Evolutionary conservation across 2,329 filamentous ascomycete species (phyloP).

Genomic region (Arthroderma uncinatum): DNA sequence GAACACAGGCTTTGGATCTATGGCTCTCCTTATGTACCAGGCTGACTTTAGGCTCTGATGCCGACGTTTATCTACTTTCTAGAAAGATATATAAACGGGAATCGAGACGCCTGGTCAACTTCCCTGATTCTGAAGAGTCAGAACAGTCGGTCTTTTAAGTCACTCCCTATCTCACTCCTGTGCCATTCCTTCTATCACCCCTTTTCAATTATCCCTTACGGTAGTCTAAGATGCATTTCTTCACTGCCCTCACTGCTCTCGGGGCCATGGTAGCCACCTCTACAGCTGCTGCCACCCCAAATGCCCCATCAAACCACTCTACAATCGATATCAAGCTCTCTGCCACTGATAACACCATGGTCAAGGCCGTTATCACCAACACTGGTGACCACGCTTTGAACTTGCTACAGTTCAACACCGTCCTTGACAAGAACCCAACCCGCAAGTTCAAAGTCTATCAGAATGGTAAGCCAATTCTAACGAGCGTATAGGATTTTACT

Average conservation of each 20-base stretch:
- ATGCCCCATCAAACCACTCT: neutral
- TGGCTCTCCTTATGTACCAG: neutral
- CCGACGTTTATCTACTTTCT: neutral
- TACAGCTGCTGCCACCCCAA: neutral
- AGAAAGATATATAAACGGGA: neutral
- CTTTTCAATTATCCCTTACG: neutral
- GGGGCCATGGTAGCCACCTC: neutral
- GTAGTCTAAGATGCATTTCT: neutral
- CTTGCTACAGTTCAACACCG: conserved; percentile 11
- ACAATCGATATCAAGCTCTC: neutral
- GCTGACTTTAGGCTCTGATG: neutral
- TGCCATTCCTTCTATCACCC: neutral
- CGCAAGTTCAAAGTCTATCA: conserved; percentile 9
- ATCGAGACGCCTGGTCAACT: neutral
- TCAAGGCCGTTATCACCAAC: conserved; percentile 12
- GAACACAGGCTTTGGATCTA: neutral
- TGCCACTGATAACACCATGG: conserved; percentile 10
- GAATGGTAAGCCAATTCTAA: conserved; percentile 6
- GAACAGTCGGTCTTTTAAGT: neutral
- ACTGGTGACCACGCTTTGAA: conserved; percentile 2
- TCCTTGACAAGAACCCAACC: conserved; percentile 8
- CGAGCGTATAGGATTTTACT: neutral
- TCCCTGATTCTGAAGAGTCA: neutral
- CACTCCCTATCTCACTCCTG: neutral
- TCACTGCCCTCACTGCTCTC: neutral